Conservation (phyloP, 441 rosid species). For the Gossypium schwendimanii region DNA sequence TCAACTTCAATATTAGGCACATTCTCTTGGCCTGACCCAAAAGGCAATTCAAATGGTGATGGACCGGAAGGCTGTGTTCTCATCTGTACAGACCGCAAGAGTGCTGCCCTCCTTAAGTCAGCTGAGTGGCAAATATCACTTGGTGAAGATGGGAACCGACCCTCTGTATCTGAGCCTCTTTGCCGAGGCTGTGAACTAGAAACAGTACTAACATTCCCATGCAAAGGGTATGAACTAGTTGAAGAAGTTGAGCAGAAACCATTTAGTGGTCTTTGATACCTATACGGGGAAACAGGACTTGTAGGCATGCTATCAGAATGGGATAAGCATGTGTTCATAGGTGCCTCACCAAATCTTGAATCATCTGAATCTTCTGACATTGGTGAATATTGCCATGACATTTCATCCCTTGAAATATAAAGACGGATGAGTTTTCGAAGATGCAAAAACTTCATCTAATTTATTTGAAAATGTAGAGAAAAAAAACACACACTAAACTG, state of each 20-base stretch:
- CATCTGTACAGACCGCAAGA: conserved; percentile 88
- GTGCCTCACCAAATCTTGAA: conserved; percentile 51
- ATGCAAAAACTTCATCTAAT: background rate
- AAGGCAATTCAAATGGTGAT: conserved; percentile 40
- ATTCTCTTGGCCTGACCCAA: conserved; percentile 38
- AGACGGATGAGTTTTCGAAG: background rate
- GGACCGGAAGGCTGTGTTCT: conserved; percentile 59
- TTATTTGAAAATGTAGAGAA: background rate
- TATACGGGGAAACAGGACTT: conserved; percentile 82
- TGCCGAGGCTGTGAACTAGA: conserved; percentile 52
- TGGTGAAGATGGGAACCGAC: conserved; percentile 87
- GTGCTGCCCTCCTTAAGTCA: conserved; percentile 78
- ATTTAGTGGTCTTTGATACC: conserved; percentile 51
- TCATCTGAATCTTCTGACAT: conserved; percentile 90
- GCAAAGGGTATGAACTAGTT: conserved; percentile 29
- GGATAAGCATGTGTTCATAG: conserved; percentile 40
- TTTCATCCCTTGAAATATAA: conserved; percentile 58
- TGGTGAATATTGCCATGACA: conserved; percentile 78
- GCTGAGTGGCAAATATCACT: conserved; percentile 94
- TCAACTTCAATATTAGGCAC: conserved; percentile 44
- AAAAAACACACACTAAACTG: background rate
- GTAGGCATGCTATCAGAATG: conserved; percentile 64
- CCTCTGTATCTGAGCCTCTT: conserved; percentile 79
- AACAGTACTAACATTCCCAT: conserved; percentile 22
- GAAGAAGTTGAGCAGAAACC: conserved; percentile 35